Evolutionary conservation across 306 rosid species (phyloP).

Genomic region (Vigna unguiculata): DNA sequence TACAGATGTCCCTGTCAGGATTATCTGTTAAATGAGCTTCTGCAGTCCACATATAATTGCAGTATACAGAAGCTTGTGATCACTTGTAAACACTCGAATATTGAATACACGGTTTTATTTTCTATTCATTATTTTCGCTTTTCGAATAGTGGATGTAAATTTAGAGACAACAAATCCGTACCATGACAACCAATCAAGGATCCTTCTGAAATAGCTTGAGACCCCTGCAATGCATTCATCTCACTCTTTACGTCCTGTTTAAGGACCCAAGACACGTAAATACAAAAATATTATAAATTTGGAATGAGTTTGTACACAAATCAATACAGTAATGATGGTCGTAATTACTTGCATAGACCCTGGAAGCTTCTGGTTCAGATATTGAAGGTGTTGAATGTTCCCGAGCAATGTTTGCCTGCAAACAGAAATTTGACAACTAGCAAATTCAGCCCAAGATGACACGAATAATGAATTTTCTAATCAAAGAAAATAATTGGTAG

Average conservation of each 20-base stretch:
- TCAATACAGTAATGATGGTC: slow-evolving; percentile 33
- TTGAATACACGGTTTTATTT: too few species aligned
- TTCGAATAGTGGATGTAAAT: background rate
- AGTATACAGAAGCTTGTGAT: too few species aligned
- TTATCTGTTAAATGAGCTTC: too few species aligned
- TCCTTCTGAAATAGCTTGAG: slow-evolving; percentile 57
- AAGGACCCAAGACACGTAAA: slow-evolving; percentile 43
- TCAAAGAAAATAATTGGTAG: slow-evolving; percentile 29
- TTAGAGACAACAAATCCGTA: slow-evolving; percentile 29
- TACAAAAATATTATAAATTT: slow-evolving; percentile 26
- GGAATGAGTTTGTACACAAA: background rate
- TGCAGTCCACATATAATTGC: too few species aligned
- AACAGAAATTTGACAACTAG: slow-evolving; percentile 44
- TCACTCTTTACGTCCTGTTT: slow-evolving; percentile 62
- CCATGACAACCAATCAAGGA: slow-evolving; percentile 54
- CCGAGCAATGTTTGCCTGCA: slow-evolving; percentile 64
- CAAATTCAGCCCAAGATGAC: slow-evolving; percentile 35
- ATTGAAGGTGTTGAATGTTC: slow-evolving; percentile 56
- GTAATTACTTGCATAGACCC: slow-evolving; percentile 56
- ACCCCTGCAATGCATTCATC: slow-evolving; percentile 51
- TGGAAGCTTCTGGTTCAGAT: slow-evolving; percentile 62
- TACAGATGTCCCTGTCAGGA: too few species aligned
- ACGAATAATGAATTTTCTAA: slow-evolving; percentile 32
- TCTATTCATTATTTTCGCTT: too few species aligned
- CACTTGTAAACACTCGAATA: too few species aligned